Evolutionary conservation across 345 rosid genomes (phyloP).

Genomic region (Bruguiera parviflora): DNA sequence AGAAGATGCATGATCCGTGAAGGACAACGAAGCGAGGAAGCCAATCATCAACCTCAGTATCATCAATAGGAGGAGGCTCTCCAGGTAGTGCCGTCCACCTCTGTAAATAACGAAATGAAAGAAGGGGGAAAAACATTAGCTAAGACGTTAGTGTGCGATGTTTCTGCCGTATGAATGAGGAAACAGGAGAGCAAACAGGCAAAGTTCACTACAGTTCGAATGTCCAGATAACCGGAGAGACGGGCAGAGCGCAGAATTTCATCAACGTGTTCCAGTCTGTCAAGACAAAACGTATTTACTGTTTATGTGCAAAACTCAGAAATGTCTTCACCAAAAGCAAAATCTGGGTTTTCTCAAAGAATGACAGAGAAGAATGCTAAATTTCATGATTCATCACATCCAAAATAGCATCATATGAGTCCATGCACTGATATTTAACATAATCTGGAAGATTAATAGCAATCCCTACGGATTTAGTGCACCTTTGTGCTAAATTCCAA

Average conservation of each 20-base stretch:
- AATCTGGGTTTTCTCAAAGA: not conserved
- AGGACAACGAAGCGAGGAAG: constrained; percentile 94
- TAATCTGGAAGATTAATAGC: not conserved
- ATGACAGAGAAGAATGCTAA: not conserved
- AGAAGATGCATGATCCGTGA: constrained; percentile 84
- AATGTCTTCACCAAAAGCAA: not conserved
- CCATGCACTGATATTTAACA: not conserved
- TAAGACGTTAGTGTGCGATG: constrained; percentile 1
- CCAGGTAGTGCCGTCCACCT: constrained; percentile 97
- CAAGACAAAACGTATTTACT: not conserved
- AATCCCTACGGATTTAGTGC: too few species aligned
- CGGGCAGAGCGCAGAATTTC: constrained; percentile 89
- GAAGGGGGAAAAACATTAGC: not conserved
- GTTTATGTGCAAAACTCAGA: not conserved
- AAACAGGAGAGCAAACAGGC: constrained; percentile 3
- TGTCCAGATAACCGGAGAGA: constrained; percentile 75
- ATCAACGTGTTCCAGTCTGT: constrained; percentile 88
- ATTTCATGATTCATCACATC: constrained; percentile 1
- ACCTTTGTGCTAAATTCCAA: too few species aligned
- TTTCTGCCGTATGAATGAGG: constrained; percentile 14
- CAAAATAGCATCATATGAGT: not conserved
- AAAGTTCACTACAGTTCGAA: constrained; percentile 56
- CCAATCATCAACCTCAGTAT: constrained; percentile 94
- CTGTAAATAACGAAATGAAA: constrained; percentile 30
- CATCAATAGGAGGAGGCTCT: constrained; percentile 89